phyloP scores from a whole-genome alignment of 2,329 filamentous ascomycete genomes.

The Botrytis porri region DNA sequence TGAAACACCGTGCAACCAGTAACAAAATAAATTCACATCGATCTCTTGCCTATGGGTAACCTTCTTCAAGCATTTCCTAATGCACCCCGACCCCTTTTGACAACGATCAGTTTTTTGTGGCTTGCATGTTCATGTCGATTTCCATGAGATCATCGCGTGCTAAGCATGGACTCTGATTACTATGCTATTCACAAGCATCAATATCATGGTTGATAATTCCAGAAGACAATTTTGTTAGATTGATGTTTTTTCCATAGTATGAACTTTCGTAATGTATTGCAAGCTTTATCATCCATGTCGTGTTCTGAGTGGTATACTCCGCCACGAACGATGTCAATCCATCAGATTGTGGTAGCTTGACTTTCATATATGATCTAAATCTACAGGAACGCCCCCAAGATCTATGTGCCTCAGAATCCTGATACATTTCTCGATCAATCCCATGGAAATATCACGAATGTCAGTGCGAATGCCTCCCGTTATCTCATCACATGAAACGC shows the following conservation, averaged over 20 bases:
- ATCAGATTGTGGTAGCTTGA: not conserved
- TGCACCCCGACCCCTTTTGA: not conserved
- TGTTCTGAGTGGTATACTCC: not conserved
- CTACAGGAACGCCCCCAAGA: not conserved
- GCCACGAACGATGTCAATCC: not conserved
- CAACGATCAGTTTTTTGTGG: not conserved
- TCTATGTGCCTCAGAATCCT: not conserved
- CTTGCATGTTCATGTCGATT: not conserved
- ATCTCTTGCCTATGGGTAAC: not conserved
- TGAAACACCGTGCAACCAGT: not conserved
- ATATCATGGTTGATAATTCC: not conserved
- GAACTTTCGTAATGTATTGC: not conserved
- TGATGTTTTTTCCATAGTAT: not conserved
- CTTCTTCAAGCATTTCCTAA: not conserved
- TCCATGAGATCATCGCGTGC: constrained; percentile 1
- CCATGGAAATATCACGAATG: not conserved
- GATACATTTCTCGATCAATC: not conserved
- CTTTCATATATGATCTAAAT: not conserved
- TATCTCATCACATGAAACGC: not conserved
- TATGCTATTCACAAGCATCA: not conserved
- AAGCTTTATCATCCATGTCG: not conserved
- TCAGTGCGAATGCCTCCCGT: not conserved
- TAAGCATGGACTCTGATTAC: not conserved
- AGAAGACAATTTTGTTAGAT: not conserved
- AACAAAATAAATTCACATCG: not conserved